Evolutionary conservation across 2,329 filamentous ascomycete genomes (phyloP).

Genomic region (Didymella sp.): DNA sequence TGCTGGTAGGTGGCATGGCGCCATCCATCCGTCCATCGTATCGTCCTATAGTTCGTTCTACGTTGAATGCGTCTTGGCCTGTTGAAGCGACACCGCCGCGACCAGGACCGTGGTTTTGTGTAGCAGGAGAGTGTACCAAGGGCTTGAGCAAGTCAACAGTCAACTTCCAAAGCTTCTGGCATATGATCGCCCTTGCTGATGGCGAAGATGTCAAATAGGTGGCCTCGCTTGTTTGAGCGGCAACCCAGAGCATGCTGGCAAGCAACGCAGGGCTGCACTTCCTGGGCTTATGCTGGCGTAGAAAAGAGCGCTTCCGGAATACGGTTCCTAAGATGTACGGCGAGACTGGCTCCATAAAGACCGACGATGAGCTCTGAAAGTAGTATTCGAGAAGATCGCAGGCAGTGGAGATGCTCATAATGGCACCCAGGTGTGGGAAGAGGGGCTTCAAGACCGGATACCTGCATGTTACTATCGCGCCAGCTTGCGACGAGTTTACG

Average conservation of each 20-base stretch:
- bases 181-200: conserved; percentile 81
- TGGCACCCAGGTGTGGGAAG: conserved; percentile 77
- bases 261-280: conserved; percentile 83
- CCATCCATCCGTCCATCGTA: conserved; percentile 54
- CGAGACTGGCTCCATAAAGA: conserved; percentile 85
- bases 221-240: conserved; percentile 89
- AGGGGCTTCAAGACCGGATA: conserved; percentile 88
- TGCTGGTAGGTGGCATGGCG: conserved; percentile 65
- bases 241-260: conserved; percentile 94
- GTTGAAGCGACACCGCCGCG: conserved; percentile 72
- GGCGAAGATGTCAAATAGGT: conserved; percentile 82
- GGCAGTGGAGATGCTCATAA: conserved; percentile 79
- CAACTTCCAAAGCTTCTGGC: conserved; percentile 85
- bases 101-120: conserved; percentile 59
- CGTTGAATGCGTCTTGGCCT: conserved; percentile 78
- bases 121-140: conserved; percentile 78
- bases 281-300: conserved; percentile 81
- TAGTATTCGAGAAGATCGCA: conserved; percentile 91
- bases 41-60: conserved; percentile 65
- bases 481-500: conserved; percentile 44
- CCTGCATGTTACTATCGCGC: conserved; percentile 53
- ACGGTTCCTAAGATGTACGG: conserved; percentile 89
- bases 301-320: conserved; percentile 85
- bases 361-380: conserved; percentile 86
- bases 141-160: conserved; percentile 85